Base-by-base conservation (phyloP, 805 yeast species). In the Maudiozyma barnettii region DNA sequence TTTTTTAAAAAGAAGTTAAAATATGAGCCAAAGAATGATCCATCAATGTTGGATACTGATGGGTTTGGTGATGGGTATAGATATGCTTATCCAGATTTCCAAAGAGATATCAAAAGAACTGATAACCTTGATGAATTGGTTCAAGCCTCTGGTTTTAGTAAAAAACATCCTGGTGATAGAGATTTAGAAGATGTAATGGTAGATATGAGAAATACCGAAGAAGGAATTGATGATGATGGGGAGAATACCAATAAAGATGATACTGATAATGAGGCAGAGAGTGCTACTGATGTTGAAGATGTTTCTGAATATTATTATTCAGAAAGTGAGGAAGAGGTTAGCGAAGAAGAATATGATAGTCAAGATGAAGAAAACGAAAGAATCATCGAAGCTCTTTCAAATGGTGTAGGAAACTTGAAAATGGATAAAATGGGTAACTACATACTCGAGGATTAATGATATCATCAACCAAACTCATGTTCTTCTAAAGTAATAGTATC, bases 361-460 rank as follows among this genome's bases (percentile, higher is more conserved):
- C 67, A 65, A 0, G 72, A 64, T 9, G 73, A 67, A 21, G 78
- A 73, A 41, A 80, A 77, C 36, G 81, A 75, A 40, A 75, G 77
- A 58, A 86, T 85, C 58, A 77, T 85, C 22, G 79, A 79, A 51
- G 93, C 91, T 2, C 65, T 85, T 44, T 77, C 80, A 12, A 61
- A 66, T 5, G 93, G 91, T 19, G 76, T 74, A 2, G 71, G 75
- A 42, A 73, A 78, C n/a, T 65, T 86, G 53, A 84, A 83, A 61
- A 80, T 83, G 82, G 95, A 86, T 61, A 84, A 81, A 56, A 62
- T 86, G 41, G 95, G 95, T 38, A 86, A 86, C 64, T 86, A 86
- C 61, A 81, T 84, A 31, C 61, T 86, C 36, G 86, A 83, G 36
- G 68, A 65, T 8, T 56, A 47, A 50, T 26, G 10, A 20, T 19